A percentile compares a stretch with the other conserved stretches of the same genome.
These are phyloP conservation scores for Leccinum longicurvipes DNA, from an alignment of 768 basidiomycete genomes.

Conservation along the genomic window DNA sequence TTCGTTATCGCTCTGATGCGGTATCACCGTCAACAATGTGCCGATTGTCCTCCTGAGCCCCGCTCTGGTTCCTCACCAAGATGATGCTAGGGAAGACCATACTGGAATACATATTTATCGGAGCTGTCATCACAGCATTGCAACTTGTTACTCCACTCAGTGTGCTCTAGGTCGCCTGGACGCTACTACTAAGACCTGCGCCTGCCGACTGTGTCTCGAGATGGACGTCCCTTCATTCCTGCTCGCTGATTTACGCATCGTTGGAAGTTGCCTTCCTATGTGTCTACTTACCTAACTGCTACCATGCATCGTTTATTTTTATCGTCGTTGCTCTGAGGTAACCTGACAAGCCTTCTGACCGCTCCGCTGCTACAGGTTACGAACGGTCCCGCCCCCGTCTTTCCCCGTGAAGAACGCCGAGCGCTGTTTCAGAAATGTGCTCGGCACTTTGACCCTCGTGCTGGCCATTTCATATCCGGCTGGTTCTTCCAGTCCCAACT, in stretches of 20 bases:
- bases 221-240: constrained; percentile 6
- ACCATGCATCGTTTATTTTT: background rate
- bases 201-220: background rate
- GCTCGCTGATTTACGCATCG: constrained; percentile 33
- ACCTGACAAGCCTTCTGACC: background rate
- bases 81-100: constrained; percentile 47
- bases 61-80: background rate
- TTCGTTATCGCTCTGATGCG: background rate
- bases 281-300: constrained; percentile 44
- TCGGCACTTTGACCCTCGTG: constrained; percentile 8
- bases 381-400: constrained; percentile 37
- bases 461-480: constrained; percentile 35
- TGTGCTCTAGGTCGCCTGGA: constrained; percentile 34
- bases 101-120: constrained; percentile 55
- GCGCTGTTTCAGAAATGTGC: constrained; percentile 50
- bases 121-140: constrained; percentile 40
- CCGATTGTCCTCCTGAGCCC: too few species aligned
- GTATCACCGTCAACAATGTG: background rate
- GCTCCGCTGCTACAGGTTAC: constrained; percentile 26
- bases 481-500: constrained; percentile 47
- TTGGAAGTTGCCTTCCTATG: constrained; percentile 44
- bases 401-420: constrained; percentile 40
- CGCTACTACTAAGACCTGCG: constrained; percentile 5
- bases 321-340: background rate
- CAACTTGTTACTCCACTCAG: constrained; percentile 51